phyloP scores from a whole-genome alignment of 1,284 basidiomycete genomes.

The Stereum hirsutum region DNA sequence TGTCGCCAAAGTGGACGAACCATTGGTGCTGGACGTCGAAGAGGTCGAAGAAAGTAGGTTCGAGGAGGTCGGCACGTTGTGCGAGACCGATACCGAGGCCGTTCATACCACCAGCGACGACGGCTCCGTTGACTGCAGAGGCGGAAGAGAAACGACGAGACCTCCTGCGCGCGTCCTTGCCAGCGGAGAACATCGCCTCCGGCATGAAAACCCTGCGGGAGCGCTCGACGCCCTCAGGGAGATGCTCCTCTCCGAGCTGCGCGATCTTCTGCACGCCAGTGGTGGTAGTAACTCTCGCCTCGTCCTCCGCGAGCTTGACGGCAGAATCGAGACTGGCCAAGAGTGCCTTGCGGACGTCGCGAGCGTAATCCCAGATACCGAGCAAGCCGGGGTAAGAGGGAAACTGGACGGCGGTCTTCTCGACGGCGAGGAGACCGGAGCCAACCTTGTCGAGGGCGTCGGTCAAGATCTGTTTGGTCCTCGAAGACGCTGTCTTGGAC shows the following conservation, averaged over 20 bases:
- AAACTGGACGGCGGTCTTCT: constrained; percentile 38
- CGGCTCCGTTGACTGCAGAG: constrained; percentile 34
- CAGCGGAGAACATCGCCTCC: constrained; percentile 86
- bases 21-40: constrained; percentile 85
- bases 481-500: constrained; percentile 42
- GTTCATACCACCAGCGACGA: constrained; percentile 65
- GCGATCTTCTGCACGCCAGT: constrained; percentile 65
- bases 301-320: constrained; percentile 77
- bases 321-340: constrained; percentile 78
- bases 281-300: constrained; percentile 67
- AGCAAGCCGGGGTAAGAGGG: constrained; percentile 87
- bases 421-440: constrained; percentile 62
- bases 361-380: constrained; percentile 84
- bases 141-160: constrained; percentile 34
- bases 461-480: constrained; percentile 56
- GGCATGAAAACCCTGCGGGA: constrained; percentile 85
- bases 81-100: constrained; percentile 72
- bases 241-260: constrained; percentile 67
- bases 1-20: constrained; percentile 52
- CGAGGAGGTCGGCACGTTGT: constrained; percentile 59
- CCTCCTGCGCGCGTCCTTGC: constrained; percentile 36
- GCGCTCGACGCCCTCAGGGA: constrained; percentile 78
- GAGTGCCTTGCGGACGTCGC: constrained; percentile 76
- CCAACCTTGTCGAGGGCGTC: constrained; percentile 74
- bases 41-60: constrained; percentile 74